phyloP scores from a whole-genome alignment of 2,329 filamentous ascomycete species.

The Samsoniella hepiali region DNA sequence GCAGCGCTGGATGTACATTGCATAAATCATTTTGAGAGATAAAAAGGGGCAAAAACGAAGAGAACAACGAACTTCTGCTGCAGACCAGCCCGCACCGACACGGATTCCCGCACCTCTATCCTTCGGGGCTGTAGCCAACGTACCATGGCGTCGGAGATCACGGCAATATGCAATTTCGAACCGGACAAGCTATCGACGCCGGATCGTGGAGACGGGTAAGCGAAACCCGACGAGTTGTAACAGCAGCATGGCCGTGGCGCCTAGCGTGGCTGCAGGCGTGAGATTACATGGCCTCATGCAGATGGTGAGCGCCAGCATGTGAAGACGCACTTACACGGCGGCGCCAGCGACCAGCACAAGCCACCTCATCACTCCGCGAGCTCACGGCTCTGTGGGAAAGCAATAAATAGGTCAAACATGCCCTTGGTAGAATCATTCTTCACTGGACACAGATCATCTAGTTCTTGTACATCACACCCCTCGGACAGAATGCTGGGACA shows the following conservation, averaged over 20 bases:
- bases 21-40: too few relatives aligned
- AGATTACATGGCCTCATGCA: background rate
- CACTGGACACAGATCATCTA: background rate
- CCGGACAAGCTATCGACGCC: background rate
- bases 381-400: background rate
- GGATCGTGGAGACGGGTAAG: background rate
- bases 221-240: background rate
- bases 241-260: background rate
- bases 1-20: too few relatives aligned
- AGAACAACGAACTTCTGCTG: too few relatives aligned
- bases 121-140: too few relatives aligned
- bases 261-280: background rate
- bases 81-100: too few relatives aligned
- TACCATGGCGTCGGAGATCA: background rate
- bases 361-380: background rate
- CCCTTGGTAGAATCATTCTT: background rate
- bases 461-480: background rate
- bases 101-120: too few relatives aligned
- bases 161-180: background rate
- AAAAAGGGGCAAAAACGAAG: too few relatives aligned
- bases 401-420: background rate
- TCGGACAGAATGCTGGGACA: background rate
- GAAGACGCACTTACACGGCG: slow-evolving; percentile 1
- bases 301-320: background rate
- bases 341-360: background rate